Percentiles rank a stretch among this genome's conserved stretches.
Conservation (phyloP, 148 eudicot genomes). For the Polygonum aviculare region DNA sequence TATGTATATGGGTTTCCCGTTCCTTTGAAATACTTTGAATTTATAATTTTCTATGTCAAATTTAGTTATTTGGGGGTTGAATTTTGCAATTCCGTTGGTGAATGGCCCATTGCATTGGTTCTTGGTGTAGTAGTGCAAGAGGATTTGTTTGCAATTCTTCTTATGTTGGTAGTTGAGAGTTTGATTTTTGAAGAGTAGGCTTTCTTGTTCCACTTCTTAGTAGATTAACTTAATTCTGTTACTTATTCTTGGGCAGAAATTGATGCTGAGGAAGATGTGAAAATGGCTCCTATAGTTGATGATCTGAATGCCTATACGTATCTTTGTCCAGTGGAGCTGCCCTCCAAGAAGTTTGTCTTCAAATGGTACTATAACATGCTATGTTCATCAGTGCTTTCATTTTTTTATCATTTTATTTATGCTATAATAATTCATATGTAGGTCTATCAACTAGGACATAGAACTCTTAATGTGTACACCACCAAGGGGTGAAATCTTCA, state of each 20-base stretch:
- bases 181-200: not conserved
- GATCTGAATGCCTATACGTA: slow-evolving; percentile 76
- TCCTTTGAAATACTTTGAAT: not conserved
- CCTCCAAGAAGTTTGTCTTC: slow-evolving; percentile 51
- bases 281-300: slow-evolving; percentile 58
- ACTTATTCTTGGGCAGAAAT: slow-evolving; percentile 30
- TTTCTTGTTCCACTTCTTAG: not conserved
- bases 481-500: not conserved
- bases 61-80: not conserved
- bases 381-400: not conserved
- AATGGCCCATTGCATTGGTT: not conserved
- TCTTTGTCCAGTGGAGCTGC: slow-evolving; percentile 52
- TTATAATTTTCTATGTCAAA: not conserved
- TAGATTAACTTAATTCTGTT: slow-evolving; percentile 3
- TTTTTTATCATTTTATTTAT: not conserved
- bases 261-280: slow-evolving; percentile 58
- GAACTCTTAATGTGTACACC: not conserved
- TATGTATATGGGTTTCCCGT: not conserved
- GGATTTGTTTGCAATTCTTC: not conserved
- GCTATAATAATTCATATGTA: not conserved
- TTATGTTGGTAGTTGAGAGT: not conserved
- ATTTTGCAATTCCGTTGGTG: not conserved
- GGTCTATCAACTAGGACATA: not conserved
- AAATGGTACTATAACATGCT: slow-evolving; percentile 47
- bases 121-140: not conserved